Evolutionary conservation across 495 filamentous ascomycete species (phyloP).

Genomic region (Penicillium steckii): DNA sequence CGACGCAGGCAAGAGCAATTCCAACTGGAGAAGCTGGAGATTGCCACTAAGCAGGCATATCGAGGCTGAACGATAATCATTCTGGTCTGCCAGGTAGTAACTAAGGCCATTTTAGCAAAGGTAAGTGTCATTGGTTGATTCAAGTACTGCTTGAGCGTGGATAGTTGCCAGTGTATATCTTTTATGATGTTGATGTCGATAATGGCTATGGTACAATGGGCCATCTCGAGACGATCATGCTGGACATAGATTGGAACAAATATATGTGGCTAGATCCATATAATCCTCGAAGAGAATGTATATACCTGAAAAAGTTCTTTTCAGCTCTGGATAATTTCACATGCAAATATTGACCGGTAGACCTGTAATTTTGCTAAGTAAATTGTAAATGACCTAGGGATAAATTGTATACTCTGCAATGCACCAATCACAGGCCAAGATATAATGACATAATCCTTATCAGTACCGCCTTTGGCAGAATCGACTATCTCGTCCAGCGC

Average conservation of each 20-base stretch:
- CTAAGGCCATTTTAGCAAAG: no score
- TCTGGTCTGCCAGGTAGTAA: no score
- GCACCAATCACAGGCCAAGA: neutral
- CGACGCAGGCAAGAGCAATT: slow-evolving; percentile 29
- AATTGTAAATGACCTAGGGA: neutral
- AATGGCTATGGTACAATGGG: neutral
- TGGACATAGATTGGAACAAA: slow-evolving; percentile 2
- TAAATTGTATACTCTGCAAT: neutral
- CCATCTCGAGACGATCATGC: neutral
- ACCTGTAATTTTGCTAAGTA: no score
- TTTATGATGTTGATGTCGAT: neutral
- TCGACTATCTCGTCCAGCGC: slow-evolving; percentile 7
- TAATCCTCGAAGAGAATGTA: neutral
- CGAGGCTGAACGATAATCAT: slow-evolving; percentile 6
- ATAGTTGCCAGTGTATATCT: neutral
- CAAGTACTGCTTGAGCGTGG: neutral
- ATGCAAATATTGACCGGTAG: no score
- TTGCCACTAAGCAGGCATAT: slow-evolving; percentile 26
- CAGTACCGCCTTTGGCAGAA: slow-evolving; percentile 24
- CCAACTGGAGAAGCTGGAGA: slow-evolving; percentile 33
- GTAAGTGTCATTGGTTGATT: no score
- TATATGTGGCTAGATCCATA: neutral
- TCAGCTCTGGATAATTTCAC: neutral
- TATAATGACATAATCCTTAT: slow-evolving; percentile 20
- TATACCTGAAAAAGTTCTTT: neutral